These are phyloP conservation scores for Quercus glauca DNA, from an alignment of 306 rosid species.

Conservation along the genomic window DNA sequence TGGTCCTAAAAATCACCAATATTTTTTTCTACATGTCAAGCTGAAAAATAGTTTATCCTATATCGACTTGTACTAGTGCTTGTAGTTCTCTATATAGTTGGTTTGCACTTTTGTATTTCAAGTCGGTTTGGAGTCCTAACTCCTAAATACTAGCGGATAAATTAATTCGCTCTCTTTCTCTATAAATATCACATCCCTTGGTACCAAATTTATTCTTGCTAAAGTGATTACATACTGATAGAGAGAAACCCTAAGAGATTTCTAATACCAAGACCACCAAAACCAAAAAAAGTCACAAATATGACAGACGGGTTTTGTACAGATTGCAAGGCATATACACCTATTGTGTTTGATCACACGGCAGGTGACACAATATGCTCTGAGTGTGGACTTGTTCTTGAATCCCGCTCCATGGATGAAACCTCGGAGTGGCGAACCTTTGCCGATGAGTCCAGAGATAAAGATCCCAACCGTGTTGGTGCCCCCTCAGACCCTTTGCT, in stretches of 20 bases:
- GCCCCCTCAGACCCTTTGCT: background rate
- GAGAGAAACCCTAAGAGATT: no score
- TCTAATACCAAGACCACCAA: no score
- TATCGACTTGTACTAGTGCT: no score
- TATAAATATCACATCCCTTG: no score
- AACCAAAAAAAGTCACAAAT: no score
- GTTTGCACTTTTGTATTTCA: no score
- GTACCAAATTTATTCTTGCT: background rate
- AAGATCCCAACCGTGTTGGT: background rate
- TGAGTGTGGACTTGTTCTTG: constrained; percentile 21
- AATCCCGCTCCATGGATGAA: background rate
- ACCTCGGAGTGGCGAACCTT: constrained; percentile 19
- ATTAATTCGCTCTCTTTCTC: no score
- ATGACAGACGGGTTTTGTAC: background rate
- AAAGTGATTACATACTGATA: no score
- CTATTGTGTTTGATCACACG: background rate
- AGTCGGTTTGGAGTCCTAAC: no score
- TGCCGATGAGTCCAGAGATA: background rate
- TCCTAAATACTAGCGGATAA: no score
- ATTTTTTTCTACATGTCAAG: background rate
- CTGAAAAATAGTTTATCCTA: background rate
- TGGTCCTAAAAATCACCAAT: background rate
- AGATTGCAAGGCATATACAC: background rate
- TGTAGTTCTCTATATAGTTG: no score
- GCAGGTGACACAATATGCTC: constrained; percentile 21